Evolutionary conservation across 345 rosid species (phyloP), one percentile per base, ranked within the genome.

Genomic region (Pistacia integerrima): DNA sequence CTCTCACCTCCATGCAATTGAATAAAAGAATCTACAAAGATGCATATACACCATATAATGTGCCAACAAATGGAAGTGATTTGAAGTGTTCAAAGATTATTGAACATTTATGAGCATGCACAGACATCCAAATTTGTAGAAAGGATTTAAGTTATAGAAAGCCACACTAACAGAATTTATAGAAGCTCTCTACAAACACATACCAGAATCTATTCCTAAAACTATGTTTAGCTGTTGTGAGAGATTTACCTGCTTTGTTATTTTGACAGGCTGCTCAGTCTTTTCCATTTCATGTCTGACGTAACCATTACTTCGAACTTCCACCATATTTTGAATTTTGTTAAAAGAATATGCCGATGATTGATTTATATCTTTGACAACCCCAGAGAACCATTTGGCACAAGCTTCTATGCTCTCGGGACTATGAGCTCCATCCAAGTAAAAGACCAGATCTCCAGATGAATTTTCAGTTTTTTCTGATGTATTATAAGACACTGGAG

Each of bases 371-470:
- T 76, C 90, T 81, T 82, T 82, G 67, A 85, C 85, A 6, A 87
- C 87, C 72, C 83, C 63, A 78, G 93, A 89, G 83, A 92, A 94
- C 98, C 98, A 94, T 84, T 77, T 82, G 75, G 91, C 98, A 77
- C 99, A 95, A 28, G 76, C 93, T 81, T 95, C 97, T 93, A 95
- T 92, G 86, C 99, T 95, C 75, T 93, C 98, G 12, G 99, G 98
- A 86, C 96, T 92, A 77, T 95, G 98, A 75, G 99, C 99, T 84
- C 99, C 99, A 83, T 95, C 99, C 80, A 95, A 82, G 84, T 92
- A 95, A 84, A 92, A 95, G 17, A 89, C 78, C 67, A 95, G 81
- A 78, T 91, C 89, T 35, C 92, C 97, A 12, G 80, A 83, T 70
- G 84, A 72, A 68, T 54, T 84, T 76, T 77, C 83, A 63, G 51